Percentiles rank a stretch among this genome's conserved stretches.
phyloP scores from a whole-genome alignment of 192 early-diverging fungal species.

The Backusella liffmaniae region DNA sequence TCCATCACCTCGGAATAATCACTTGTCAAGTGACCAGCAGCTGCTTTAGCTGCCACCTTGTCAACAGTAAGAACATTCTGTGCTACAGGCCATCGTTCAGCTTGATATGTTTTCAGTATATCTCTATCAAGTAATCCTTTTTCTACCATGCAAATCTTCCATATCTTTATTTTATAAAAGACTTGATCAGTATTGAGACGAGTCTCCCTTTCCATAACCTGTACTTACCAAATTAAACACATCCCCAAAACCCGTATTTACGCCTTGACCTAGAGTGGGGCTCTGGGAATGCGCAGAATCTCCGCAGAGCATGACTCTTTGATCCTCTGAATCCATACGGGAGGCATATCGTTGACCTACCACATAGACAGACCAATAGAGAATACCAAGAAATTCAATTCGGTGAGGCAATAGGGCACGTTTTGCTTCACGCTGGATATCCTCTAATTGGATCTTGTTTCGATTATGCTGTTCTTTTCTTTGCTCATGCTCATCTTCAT shows the following conservation, averaged over 20 bases:
- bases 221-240: conserved; percentile 28
- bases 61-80: conserved; percentile 26
- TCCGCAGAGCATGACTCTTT: conserved; percentile 21
- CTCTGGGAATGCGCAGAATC: conserved; percentile 33
- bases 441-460: conserved; percentile 32
- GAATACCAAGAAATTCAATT: conserved; percentile 27
- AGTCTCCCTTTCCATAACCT: neutral
- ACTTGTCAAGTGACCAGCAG: neutral
- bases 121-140: neutral
- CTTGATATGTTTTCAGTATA: conserved; percentile 14
- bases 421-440: conserved; percentile 31
- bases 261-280: conserved; percentile 32
- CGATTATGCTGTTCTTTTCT: conserved; percentile 30
- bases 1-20: conserved; percentile 17
- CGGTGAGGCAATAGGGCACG: conserved; percentile 27
- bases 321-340: conserved; percentile 10
- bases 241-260: conserved; percentile 35
- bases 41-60: conserved; percentile 22
- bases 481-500: conserved; percentile 18
- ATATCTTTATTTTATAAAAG: conserved; percentile 14
- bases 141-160: conserved; percentile 33
- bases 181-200: neutral
- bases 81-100: conserved; percentile 21
- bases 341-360: conserved; percentile 26
- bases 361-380: conserved; percentile 30